Percentiles rank a stretch among this genome's conserved stretches.
phyloP scores from a whole-genome alignment of 1,284 basidiomycete species.

The Apiotrichum sp. region DNA sequence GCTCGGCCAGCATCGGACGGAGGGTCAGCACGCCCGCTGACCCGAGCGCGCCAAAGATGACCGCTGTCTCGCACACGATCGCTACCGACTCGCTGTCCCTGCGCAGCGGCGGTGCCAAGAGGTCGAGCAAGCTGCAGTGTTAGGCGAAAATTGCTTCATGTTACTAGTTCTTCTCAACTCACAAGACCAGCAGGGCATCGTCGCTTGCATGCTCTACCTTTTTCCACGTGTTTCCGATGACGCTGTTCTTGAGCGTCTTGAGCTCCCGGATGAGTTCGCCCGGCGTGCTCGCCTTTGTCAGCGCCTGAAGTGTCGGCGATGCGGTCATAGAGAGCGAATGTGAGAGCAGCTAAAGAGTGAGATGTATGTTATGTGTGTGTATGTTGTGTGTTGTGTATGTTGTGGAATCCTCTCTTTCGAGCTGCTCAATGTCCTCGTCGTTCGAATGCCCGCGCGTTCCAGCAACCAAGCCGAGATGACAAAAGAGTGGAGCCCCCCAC shows the following conservation, averaged over 20 bases:
- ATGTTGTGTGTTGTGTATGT: too few relatives aligned
- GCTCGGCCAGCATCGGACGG: constrained; percentile 25
- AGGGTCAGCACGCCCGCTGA: constrained; percentile 40
- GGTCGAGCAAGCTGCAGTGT: constrained; percentile 16
- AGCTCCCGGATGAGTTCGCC: constrained; percentile 26
- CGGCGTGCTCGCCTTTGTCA: constrained; percentile 3
- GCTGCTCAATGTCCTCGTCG: too few relatives aligned
- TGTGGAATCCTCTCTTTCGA: too few relatives aligned
- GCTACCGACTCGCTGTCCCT: constrained; percentile 14
- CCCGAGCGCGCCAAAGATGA: constrained; percentile 44
- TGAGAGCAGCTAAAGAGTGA: too few relatives aligned
- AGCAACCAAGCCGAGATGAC: too few relatives aligned
- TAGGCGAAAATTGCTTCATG: background rate
- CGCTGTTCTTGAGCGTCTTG: constrained; percentile 45
- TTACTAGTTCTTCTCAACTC: constrained; percentile 7
- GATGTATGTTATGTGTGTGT: too few relatives aligned
- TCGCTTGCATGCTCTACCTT: constrained; percentile 44
- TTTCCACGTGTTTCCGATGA: constrained; percentile 46
- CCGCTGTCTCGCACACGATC: constrained; percentile 38
- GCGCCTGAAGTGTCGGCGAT: constrained; percentile 10
- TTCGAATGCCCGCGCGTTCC: too few relatives aligned
- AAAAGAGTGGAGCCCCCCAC: too few relatives aligned
- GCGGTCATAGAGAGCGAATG: constrained; percentile 8
- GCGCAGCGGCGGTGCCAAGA: constrained; percentile 12
- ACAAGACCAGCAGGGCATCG: constrained; percentile 31